Evolutionary conservation across 2,329 filamentous ascomycete genomes (phyloP), one percentile per base, ranked within the genome.

Genomic region (Aspergillus novofumigatus): DNA sequence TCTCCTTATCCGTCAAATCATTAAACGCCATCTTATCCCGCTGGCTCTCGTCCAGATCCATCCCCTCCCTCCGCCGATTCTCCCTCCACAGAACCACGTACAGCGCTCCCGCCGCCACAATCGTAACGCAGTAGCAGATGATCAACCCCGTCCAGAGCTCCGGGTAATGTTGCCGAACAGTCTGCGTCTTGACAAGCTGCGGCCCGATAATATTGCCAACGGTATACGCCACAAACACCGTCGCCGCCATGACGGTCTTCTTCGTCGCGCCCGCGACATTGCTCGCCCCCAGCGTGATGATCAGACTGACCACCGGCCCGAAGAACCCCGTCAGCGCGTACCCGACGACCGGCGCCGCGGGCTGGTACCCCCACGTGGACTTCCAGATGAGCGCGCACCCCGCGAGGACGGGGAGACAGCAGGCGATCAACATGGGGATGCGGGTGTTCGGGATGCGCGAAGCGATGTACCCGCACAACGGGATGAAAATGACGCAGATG

Each of bases 261-360:
- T 92, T 92, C 0, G 88, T 91, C 25, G 88, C 83, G 0, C 89
- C 89, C 0, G 88, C 88, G 0, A 91, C 87, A 62, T 92, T 92
- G 10, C 83, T 83, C 78, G 83, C 83, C 0, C 81, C 82, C 2
- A 85, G 67, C 0, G 78, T 78, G 45, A 86, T 83, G 2, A 81
- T 80, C n/a, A 84, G 75, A 47, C 83, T 86, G 0, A 89, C 88
- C 0, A 89, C 87, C 0, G 83, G 85, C 0, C 87, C 88, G 61
- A 91, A 91, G 62, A 87, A 89, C 0, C 88, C 88, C 1, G 87
- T 88, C 38, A 92, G 81, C 0, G 85, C 84, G 69, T 91, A 92
- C 0, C 88, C 89, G 0, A 84, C 81, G 0, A 92, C 85, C 0
- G 88, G 88, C 0, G 84, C 81, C 0, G 83, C 83, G 0, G 88